Base-by-base conservation (phyloP, 306 rosid genomes). In the Pterocarpus santalinus region DNA sequence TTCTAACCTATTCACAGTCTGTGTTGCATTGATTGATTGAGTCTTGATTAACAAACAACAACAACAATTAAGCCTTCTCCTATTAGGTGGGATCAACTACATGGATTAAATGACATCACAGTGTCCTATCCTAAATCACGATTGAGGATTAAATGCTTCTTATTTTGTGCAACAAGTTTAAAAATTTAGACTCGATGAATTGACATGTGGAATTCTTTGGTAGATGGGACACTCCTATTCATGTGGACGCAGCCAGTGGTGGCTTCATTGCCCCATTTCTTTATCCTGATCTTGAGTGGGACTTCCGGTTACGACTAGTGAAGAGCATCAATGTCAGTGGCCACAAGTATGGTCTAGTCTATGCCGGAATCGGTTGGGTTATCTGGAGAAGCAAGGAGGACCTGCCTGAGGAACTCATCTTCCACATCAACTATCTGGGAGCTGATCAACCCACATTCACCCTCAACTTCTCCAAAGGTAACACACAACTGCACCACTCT, bases 371-470 rank as follows among this genome's bases (percentile, higher is more conserved):
- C 3, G 97, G 98, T 58, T 94, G 98, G 98, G 91, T 82, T 75
- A 82, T 94, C 38, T 94, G 98, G 97, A 92, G 97, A 72, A 92
- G 76, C 85, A 94, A 90, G 47, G 92, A 86, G 13, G 97, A 94
- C 69, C 84, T 94, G 89, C 97, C 97, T 51, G 98, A 94, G 1
- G 98, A 94, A 60, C 97, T 94, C 82, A 92, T 94, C 80, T 94
- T 94, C 84, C 98, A 94, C 53, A 94, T 94, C 86, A 94, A 94
- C 86, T 94, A 94, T 83, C 98, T 92, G 0, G 98, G 98, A 49
- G 89, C 98, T 60, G 98, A 95, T 75, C 98, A 95, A 73, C 98
- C 98, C 83, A 95, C 98, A 55, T 95, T 95, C 89, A 95, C 98
- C 22, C 98, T 95, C 82, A 95, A 95, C 76, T 95, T 95, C 90